A percentile compares a stretch with the other conserved stretches of the same genome.
phyloP scores from a whole-genome alignment of 2,329 filamentous ascomycete genomes.

The Madurella fahalii region DNA sequence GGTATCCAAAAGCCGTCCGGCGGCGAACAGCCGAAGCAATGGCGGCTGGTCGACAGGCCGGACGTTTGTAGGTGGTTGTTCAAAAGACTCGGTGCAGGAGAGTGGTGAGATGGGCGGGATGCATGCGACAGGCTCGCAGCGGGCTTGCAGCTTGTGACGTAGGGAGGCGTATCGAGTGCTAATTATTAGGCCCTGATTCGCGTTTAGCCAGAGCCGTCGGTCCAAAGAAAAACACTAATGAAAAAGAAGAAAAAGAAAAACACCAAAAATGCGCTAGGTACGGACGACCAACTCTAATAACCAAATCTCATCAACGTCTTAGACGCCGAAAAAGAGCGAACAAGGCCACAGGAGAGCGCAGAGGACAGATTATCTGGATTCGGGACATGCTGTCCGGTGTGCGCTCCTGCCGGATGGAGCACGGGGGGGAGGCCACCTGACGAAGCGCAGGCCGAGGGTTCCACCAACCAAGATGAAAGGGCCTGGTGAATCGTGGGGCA shows the following conservation, averaged over 20 bases:
- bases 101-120: background rate
- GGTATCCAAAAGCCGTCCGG: background rate
- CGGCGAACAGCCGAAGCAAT: background rate
- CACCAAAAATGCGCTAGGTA: too few species aligned
- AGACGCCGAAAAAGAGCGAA: background rate
- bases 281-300: too few species aligned
- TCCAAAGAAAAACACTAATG: too few species aligned
- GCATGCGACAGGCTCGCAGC: background rate
- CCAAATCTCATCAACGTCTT: background rate
- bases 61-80: background rate
- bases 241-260: too few species aligned
- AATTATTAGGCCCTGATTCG: background rate
- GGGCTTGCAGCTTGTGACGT: background rate
- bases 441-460: background rate
- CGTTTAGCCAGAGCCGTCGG: background rate
- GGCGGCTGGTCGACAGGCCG: background rate
- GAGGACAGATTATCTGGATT: background rate
- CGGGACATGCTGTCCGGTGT: background rate
- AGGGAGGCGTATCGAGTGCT: background rate
- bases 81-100: background rate
- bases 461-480: background rate
- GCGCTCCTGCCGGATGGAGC: background rate
- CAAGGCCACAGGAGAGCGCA: background rate
- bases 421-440: slow-evolving; percentile 13
- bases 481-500: slow-evolving; percentile 3